A percentile compares a stretch with the other conserved stretches of the same genome.
phyloP scores from a whole-genome alignment of 768 basidiomycete species.

The Pholiota microspora region DNA sequence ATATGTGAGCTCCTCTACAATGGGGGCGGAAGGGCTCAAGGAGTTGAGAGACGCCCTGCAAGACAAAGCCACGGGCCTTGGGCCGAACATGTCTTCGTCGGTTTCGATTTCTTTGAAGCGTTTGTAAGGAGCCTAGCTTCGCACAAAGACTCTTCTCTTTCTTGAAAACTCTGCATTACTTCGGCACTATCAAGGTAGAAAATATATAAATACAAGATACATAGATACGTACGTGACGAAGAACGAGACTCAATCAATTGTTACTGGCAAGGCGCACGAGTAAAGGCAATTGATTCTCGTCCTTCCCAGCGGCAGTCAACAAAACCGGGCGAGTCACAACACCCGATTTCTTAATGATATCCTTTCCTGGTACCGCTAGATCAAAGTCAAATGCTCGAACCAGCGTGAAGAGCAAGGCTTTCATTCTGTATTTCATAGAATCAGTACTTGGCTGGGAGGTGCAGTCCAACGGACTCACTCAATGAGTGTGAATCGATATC shows the following conservation, averaged over 20 bases:
- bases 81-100: not conserved
- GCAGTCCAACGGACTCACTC: constrained; percentile 39
- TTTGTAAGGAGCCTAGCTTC: not conserved
- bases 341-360: constrained; percentile 36
- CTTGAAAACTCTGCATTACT: not conserved
- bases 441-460: too few relatives aligned
- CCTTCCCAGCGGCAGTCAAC: constrained; percentile 34
- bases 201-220: not conserved
- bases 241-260: not conserved
- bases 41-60: constrained; percentile 15
- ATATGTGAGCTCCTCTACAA: constrained; percentile 24
- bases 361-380: constrained; percentile 45
- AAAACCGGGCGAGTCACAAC: constrained; percentile 44
- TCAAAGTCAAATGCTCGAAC: constrained; percentile 54
- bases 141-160: not conserved
- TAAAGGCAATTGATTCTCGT: constrained; percentile 43
- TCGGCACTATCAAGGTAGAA: not conserved
- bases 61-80: not conserved
- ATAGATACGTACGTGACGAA: too few relatives aligned
- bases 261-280: constrained; percentile 20
- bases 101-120: not conserved
- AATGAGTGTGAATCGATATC: constrained; percentile 61
- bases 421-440: constrained; percentile 24
- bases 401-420: constrained; percentile 44
- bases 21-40: constrained; percentile 27